Evolutionary conservation across 2,329 filamentous ascomycete species (phyloP).

Genomic region (Colletotrichum gloeosporioides): DNA sequence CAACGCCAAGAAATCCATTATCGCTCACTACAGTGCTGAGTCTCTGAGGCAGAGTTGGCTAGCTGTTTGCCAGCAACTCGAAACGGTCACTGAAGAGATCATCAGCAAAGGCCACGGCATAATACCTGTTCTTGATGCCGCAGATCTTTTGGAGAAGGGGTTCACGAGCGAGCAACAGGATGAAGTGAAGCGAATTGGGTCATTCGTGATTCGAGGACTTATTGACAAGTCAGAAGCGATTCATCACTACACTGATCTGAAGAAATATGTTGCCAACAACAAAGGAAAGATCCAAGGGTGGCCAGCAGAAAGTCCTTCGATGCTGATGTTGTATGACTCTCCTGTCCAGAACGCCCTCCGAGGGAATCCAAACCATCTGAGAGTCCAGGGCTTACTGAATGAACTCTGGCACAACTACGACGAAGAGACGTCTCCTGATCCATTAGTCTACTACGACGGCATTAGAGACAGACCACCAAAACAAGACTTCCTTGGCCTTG

Average conservation of each 20-base stretch:
- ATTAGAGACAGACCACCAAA: conserved; percentile 41
- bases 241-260: conserved; percentile 32
- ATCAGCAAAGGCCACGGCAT: conserved; percentile 32
- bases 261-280: conserved; percentile 38
- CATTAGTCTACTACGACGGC: conserved; percentile 44
- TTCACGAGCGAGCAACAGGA: conserved; percentile 25
- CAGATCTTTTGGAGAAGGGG: conserved; percentile 28
- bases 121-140: conserved; percentile 37
- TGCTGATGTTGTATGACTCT: conserved; percentile 43
- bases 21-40: conserved; percentile 39
- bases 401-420: conserved; percentile 40
- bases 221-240: conserved; percentile 26
- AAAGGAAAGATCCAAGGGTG: conserved; percentile 34
- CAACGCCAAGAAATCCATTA: conserved; percentile 36
- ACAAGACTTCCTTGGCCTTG: conserved; percentile 42
- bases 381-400: conserved; percentile 40
- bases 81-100: conserved; percentile 40
- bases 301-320: conserved; percentile 40
- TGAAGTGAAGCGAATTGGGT: conserved; percentile 30
- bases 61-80: conserved; percentile 39
- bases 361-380: conserved; percentile 40
- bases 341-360: conserved; percentile 42
- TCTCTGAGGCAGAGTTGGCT: conserved; percentile 41
- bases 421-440: conserved; percentile 34
- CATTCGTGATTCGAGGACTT: conserved; percentile 26